Percentiles rank a stretch among this genome's conserved stretches.
Evolutionary conservation across 139 green algal genomes (phyloP).

Genomic region (Microglena sp.): DNA sequence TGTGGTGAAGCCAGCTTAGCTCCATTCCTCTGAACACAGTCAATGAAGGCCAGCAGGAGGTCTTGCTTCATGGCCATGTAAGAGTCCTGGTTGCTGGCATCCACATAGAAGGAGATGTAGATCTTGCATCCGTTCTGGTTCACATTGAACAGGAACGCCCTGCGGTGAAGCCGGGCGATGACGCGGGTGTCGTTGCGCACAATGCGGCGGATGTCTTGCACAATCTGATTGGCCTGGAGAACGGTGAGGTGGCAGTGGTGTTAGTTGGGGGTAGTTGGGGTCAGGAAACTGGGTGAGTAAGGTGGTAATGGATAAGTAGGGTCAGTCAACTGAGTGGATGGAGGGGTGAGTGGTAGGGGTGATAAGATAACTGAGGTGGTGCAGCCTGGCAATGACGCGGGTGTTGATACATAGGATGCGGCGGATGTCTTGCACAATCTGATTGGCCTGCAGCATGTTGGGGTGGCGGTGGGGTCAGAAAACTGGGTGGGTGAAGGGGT

Average conservation of each 20-base stretch:
- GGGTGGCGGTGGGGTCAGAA: no score
- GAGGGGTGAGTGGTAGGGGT: no score
- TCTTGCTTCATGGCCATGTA: constrained; percentile 85
- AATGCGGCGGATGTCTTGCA: constrained; percentile 56
- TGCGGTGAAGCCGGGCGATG: constrained; percentile 82
- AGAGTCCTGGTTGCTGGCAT: constrained; percentile 64
- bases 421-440: constrained; percentile 50
- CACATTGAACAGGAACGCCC: constrained; percentile 82
- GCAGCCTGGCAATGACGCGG: no score
- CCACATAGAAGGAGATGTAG: constrained; percentile 57
- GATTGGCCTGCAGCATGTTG: constrained; percentile 42
- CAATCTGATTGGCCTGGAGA: constrained; percentile 41
- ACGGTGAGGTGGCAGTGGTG: neutral
- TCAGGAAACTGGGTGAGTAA: no score
- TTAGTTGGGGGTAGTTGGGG: no score
- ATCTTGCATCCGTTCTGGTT: constrained; percentile 20
- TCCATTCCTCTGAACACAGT: constrained; percentile 73
- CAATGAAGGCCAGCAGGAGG: constrained; percentile 64
- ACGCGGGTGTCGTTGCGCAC: constrained; percentile 74
- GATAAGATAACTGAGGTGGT: no score
- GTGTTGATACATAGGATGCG: constrained; percentile 69
- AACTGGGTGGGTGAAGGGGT: no score
- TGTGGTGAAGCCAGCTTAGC: constrained; percentile 55
- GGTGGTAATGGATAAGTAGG: no score
- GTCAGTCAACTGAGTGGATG: no score